Evolutionary conservation across 495 filamentous ascomycete species (phyloP).

Genomic region (Podospora didyma): DNA sequence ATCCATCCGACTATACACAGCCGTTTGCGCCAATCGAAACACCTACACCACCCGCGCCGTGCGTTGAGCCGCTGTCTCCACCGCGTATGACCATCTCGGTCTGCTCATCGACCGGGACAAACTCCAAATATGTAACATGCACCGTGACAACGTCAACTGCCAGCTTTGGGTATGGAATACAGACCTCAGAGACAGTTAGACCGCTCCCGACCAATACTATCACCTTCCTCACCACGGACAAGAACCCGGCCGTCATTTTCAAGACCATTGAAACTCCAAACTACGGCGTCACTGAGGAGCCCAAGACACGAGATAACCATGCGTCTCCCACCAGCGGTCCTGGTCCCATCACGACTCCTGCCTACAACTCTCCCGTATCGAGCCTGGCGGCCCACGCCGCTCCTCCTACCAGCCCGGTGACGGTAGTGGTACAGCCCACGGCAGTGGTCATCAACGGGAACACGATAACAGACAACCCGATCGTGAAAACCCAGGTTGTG

Average conservation of each 20-base stretch:
- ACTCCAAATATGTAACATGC: slow-evolving; percentile 23
- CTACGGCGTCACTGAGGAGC: slow-evolving; percentile 35
- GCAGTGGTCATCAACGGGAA: slow-evolving; percentile 39
- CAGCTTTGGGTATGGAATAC: slow-evolving; percentile 14
- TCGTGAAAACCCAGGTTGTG: slow-evolving; percentile 31
- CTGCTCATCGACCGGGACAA: slow-evolving; percentile 30
- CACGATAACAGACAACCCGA: slow-evolving; percentile 37
- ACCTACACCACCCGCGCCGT: slow-evolving; percentile 27
- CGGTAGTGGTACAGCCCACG: slow-evolving; percentile 36
- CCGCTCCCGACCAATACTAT: slow-evolving; percentile 18
- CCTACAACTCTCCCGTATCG: slow-evolving; percentile 19
- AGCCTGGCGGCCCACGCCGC: slow-evolving; percentile 6
- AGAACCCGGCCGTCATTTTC: slow-evolving; percentile 46
- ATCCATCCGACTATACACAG: slow-evolving; percentile 39
- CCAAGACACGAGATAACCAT: slow-evolving; percentile 14
- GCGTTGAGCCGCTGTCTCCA: slow-evolving; percentile 25
- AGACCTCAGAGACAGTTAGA: slow-evolving; percentile 2
- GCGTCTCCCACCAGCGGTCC: slow-evolving; percentile 1
- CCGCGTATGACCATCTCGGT: slow-evolving; percentile 33
- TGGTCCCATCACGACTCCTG: slow-evolving; percentile 19
- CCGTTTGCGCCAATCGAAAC: slow-evolving; percentile 36
- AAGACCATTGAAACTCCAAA: slow-evolving; percentile 33
- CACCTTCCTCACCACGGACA: slow-evolving; percentile 43
- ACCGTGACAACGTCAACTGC: slow-evolving; percentile 15
- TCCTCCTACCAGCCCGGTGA: slow-evolving; percentile 22